Percentiles rank a stretch among this genome's conserved stretches.
phyloP scores from a whole-genome alignment of 1,139 yeast species.

The Sugiyamaella sp. region DNA sequence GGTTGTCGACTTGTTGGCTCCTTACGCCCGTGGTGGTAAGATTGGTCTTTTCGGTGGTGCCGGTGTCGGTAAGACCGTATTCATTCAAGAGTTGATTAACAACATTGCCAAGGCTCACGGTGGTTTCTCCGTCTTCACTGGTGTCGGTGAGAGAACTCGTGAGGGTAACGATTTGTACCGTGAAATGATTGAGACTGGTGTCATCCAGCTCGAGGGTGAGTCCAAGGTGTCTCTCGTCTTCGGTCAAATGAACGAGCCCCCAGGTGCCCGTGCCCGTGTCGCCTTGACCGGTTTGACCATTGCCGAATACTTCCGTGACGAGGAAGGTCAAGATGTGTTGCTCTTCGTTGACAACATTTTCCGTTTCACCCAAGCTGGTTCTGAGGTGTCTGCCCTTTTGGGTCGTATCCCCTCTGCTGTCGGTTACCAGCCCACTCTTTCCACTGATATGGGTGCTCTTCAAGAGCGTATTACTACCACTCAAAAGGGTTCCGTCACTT shows the following conservation, averaged over 20 bases:
- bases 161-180: slow-evolving; percentile 99
- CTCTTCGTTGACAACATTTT: slow-evolving; percentile 99
- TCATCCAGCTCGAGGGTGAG: slow-evolving; percentile 98
- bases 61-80: slow-evolving; percentile 99
- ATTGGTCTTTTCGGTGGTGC: slow-evolving; percentile 99
- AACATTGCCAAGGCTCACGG: slow-evolving; percentile 99
- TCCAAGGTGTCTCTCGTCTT: slow-evolving; percentile 99
- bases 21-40: slow-evolving; percentile 99
- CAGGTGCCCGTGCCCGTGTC: slow-evolving; percentile 99
- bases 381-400: slow-evolving; percentile 98
- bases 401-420: slow-evolving; percentile 99
- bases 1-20: slow-evolving; percentile 99
- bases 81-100: slow-evolving; percentile 99
- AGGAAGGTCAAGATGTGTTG: slow-evolving; percentile 99
- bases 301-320: slow-evolving; percentile 99
- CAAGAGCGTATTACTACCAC: slow-evolving; percentile 99
- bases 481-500: slow-evolving; percentile 99
- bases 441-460: slow-evolving; percentile 99
- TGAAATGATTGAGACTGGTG: slow-evolving; percentile 99
- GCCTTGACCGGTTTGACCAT: slow-evolving; percentile 99
- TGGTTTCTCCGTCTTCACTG: slow-evolving; percentile 99
- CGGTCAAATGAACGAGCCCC: slow-evolving; percentile 99
- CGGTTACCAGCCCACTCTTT: slow-evolving; percentile 99
- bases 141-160: slow-evolving; percentile 99
- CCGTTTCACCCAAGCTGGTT: slow-evolving; percentile 99